phyloP scores from a whole-genome alignment of 768 basidiomycete genomes.

The Asterophora lycoperdoides region DNA sequence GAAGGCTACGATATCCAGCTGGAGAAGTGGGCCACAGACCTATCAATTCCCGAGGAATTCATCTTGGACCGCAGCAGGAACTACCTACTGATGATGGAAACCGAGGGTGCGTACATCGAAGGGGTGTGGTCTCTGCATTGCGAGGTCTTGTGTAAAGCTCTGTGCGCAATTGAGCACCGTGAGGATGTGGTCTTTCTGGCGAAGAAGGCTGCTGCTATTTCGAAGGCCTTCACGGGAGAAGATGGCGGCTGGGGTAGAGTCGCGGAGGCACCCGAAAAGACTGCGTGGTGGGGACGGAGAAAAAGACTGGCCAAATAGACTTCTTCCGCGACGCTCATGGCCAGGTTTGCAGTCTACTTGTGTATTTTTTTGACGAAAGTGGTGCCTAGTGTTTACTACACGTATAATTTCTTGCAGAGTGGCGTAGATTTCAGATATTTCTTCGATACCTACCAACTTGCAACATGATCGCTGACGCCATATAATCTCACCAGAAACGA shows the following conservation, averaged over 20 bases:
- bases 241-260: slow-evolving; percentile 17
- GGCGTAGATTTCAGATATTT: too few species aligned
- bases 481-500: too few species aligned
- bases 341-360: too few species aligned
- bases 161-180: slow-evolving; percentile 17
- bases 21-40: slow-evolving; percentile 11
- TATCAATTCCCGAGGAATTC: slow-evolving; percentile 11
- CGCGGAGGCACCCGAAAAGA: slow-evolving; percentile 16
- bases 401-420: too few species aligned
- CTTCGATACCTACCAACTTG: too few species aligned
- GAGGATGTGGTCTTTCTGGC: slow-evolving; percentile 15
- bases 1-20: slow-evolving; percentile 6
- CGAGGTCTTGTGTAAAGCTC: slow-evolving; percentile 17
- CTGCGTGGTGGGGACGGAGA: slow-evolving; percentile 16
- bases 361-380: too few species aligned
- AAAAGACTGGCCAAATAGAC: background rate
- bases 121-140: slow-evolving; percentile 11
- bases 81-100: slow-evolving; percentile 14
- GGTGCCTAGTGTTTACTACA: too few species aligned
- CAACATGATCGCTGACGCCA: too few species aligned
- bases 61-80: slow-evolving; percentile 4
- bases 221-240: slow-evolving; percentile 1
- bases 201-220: slow-evolving; percentile 12
- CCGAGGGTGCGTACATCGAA: slow-evolving; percentile 10
- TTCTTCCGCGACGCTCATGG: background rate